These are phyloP conservation scores for Cucumis cinereus DNA, from an alignment of 306 rosid genomes.

Conservation along the genomic window DNA sequence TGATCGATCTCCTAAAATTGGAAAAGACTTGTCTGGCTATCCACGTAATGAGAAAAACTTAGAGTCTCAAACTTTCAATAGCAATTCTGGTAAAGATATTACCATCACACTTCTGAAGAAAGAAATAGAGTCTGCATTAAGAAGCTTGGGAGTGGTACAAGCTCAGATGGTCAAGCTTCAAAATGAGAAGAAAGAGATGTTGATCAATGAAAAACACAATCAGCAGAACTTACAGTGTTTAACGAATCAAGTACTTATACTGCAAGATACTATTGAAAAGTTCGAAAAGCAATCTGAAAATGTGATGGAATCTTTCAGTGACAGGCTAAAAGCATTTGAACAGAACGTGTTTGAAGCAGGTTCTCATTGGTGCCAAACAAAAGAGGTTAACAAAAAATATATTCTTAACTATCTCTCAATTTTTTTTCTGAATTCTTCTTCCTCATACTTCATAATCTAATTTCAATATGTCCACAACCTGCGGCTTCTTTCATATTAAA, in stretches of 20 bases:
- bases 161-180: slow-evolving; percentile 66
- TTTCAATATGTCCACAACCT: neutral
- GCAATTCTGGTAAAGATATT: slow-evolving; percentile 34
- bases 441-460: neutral
- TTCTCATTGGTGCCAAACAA: slow-evolving; percentile 37
- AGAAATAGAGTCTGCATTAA: slow-evolving; percentile 74
- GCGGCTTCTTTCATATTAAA: neutral
- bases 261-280: slow-evolving; percentile 37
- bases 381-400: slow-evolving; percentile 35
- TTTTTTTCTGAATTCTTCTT: neutral
- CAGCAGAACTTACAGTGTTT: slow-evolving; percentile 38
- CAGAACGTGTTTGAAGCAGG: slow-evolving; percentile 41
- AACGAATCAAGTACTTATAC: slow-evolving; percentile 31
- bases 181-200: slow-evolving; percentile 49
- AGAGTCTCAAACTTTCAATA: slow-evolving; percentile 23
- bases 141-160: slow-evolving; percentile 67
- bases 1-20: slow-evolving; percentile 20
- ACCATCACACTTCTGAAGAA: slow-evolving; percentile 63
- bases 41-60: slow-evolving; percentile 9
- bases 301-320: slow-evolving; percentile 43
- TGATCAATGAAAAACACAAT: slow-evolving; percentile 36
- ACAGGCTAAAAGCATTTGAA: slow-evolving; percentile 33
- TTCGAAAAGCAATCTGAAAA: slow-evolving; percentile 45
- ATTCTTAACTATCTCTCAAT: neutral
- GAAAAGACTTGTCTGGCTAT: slow-evolving; percentile 8